These are phyloP conservation scores for Brassica cretica DNA, from an alignment of 345 rosid genomes.

Conservation along the genomic window DNA sequence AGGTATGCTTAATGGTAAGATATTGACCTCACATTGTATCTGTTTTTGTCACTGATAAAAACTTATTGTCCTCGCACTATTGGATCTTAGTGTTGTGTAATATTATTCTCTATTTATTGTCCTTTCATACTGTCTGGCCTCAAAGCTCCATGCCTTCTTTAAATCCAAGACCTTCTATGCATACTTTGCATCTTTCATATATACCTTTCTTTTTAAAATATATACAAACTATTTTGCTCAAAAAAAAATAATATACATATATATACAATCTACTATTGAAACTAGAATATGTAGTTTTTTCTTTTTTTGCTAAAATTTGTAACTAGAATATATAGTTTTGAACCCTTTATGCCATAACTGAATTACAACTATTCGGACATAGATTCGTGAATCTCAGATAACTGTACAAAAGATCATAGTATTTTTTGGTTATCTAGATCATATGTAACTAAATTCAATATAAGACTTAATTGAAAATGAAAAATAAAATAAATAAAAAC, in stretches of 20 bases:
- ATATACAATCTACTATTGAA: background rate
- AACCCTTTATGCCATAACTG: background rate
- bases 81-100: slow-evolving; percentile 27
- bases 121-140: slow-evolving; percentile 25
- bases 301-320: too few species aligned
- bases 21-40: slow-evolving; percentile 23
- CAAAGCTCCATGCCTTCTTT: slow-evolving; percentile 28
- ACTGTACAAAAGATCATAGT: background rate
- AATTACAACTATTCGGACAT: background rate
- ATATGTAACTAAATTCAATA: background rate
- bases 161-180: slow-evolving; percentile 10
- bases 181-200: background rate
- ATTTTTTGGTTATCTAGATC: background rate
- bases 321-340: background rate
- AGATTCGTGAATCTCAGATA: background rate
- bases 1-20: slow-evolving; percentile 10
- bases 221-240: too few species aligned
- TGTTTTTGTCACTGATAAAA: slow-evolving; percentile 22
- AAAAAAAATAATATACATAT: background rate
- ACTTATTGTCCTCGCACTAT: slow-evolving; percentile 30
- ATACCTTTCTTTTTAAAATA: background rate
- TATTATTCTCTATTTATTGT: slow-evolving; percentile 31
- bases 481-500: too few species aligned
- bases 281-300: background rate
- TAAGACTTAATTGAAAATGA: background rate